Base-by-base conservation (phyloP, 768 basidiomycete species). In the Naganishia vishniacii region DNA sequence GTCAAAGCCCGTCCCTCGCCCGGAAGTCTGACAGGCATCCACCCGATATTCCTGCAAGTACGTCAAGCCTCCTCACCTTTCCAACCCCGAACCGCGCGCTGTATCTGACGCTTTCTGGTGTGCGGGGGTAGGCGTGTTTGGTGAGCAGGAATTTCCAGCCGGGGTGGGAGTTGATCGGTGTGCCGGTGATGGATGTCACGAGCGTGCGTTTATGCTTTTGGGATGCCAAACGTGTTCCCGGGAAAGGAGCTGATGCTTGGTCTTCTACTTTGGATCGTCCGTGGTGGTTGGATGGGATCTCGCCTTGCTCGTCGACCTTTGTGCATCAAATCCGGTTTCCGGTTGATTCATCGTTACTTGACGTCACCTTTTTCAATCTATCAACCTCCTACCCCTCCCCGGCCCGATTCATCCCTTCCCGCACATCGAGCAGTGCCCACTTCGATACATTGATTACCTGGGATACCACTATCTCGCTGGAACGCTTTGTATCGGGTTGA, bases 381-480 rank as follows among this genome's bases (percentile, higher is more conserved):
- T n/a, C n/a, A n/a, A n/a, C n/a, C n/a, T n/a, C n/a, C n/a, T n/a
- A n/a, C n/a, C n/a, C n/a, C n/a, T n/a, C n/a, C n/a, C n/a, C n/a
- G n/a, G n/a, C n/a, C 42, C 37, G 8, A 8, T 46, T 26, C 45
- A 7, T 6, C 45, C 31, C 32, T 18, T 16, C 29, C 4, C 15
- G 9, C 49, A 31, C 2, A 5, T 31, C 41, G 41, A 3, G 20
- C 25, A 64, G 63, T 46, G 12, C 42, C 53, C 37, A 7, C 18
- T 62, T 8, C 32, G 18, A 25, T 34, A 61, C 48, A 48, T 62
- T 7, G 46, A 67, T 31, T 56, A 62, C 56, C 28, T 67, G 34
- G 20, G 31, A 9, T 67, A 67, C 41, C 61, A 62, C 20, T 59
- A 61, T 41, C 48, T 58, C 34, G 65, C 51, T 1, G 65, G 48